Percentiles rank a stretch among this genome's conserved stretches.
Conservation (phyloP, 1,284 basidiomycete species). For the Puccinia horiana region DNA sequence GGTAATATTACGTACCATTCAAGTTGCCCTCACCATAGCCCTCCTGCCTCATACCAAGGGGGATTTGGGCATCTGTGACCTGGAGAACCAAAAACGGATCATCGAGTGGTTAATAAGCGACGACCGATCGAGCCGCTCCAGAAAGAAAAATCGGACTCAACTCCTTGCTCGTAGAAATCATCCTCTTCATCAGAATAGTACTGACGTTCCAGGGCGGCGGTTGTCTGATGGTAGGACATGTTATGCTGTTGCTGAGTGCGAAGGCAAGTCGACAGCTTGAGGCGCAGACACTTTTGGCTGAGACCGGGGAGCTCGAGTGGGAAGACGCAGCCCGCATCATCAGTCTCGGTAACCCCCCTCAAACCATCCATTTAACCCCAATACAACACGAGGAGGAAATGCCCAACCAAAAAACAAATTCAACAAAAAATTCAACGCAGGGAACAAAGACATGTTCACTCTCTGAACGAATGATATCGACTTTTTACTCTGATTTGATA, state of each 20-base stretch:
- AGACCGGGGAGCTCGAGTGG: background rate
- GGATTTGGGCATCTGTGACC: slow-evolving; percentile 45
- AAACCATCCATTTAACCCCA: too few species aligned
- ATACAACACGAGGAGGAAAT: too few species aligned
- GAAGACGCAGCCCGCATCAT: background rate
- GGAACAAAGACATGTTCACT: too few species aligned
- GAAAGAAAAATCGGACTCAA: background rate
- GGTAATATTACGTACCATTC: slow-evolving; percentile 16
- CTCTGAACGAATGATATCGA: too few species aligned
- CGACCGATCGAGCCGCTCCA: background rate
- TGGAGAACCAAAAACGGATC: background rate
- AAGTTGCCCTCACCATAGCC: slow-evolving; percentile 46
- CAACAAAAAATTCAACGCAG: too few species aligned
- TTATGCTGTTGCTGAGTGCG: background rate
- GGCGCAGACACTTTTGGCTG: background rate
- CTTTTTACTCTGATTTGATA: too few species aligned
- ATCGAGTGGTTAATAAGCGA: background rate
- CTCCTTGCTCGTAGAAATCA: slow-evolving; percentile 48
- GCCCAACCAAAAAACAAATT: too few species aligned
- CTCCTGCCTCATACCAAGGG: slow-evolving; percentile 41
- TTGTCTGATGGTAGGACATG: slow-evolving; percentile 26
- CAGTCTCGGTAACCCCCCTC: too few species aligned
- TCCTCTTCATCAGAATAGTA: slow-evolving; percentile 49
- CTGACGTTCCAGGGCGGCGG: slow-evolving; percentile 39
- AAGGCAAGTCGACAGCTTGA: background rate